Conservation (phyloP, 176 grass and related monocot genomes). For the Avena eriantha region DNA sequence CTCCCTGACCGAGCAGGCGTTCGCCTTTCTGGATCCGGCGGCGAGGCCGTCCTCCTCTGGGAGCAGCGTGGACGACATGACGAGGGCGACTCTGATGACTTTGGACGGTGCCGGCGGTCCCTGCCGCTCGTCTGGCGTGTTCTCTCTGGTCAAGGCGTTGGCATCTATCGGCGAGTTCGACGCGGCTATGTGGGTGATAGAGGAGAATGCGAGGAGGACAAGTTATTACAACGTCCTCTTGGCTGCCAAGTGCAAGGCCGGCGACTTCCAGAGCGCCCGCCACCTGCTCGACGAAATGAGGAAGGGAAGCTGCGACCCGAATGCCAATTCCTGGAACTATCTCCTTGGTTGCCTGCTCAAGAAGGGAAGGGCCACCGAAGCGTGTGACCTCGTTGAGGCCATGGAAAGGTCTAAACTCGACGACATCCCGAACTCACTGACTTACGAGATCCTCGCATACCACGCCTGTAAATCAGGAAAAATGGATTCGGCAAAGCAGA, state of each 20-base stretch:
- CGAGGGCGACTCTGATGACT: conserved; percentile 27
- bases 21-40: conserved; percentile 54
- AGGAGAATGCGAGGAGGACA: conserved; percentile 55
- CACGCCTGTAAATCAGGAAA: conserved; percentile 69
- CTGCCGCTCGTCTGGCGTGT: conserved; percentile 74
- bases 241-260: conserved; percentile 60
- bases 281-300: conserved; percentile 83
- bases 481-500: conserved; percentile 66
- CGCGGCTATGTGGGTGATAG: conserved; percentile 63
- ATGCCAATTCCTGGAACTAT: conserved; percentile 82
- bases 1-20: conserved; percentile 63
- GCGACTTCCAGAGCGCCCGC: conserved; percentile 67
- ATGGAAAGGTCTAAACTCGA: conserved; percentile 53
- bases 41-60: neutral
- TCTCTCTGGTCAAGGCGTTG: conserved; percentile 70
- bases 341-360: conserved; percentile 81
- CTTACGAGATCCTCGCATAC: conserved; percentile 69
- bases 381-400: conserved; percentile 67
- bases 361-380: conserved; percentile 60
- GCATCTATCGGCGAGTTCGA: conserved; percentile 62
- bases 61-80: conserved; percentile 20
- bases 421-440: conserved; percentile 51
- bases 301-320: conserved; percentile 59
- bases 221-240: conserved; percentile 76
- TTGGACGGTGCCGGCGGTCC: conserved; percentile 53